Evolutionary conservation across 257 asterid genomes (phyloP).

Genomic region (Nicotiana obtusifolia): DNA sequence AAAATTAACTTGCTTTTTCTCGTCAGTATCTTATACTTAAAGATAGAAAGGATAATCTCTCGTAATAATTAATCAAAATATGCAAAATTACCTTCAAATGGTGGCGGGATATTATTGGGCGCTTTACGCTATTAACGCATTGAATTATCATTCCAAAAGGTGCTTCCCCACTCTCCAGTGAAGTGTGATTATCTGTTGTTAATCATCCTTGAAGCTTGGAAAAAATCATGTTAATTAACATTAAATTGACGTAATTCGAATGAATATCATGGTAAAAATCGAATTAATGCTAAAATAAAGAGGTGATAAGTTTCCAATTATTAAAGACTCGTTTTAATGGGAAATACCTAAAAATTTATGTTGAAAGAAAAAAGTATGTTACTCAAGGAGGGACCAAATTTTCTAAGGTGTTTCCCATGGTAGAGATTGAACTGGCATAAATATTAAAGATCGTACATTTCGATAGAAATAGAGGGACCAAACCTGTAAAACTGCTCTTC

Average conservation of each 20-base stretch:
- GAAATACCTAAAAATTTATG: neutral
- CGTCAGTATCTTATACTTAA: too few species aligned
- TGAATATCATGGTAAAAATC: neutral
- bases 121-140: neutral
- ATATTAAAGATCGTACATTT: neutral
- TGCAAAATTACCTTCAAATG: too few species aligned
- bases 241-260: neutral
- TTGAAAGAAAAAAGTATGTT: neutral
- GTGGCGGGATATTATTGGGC: too few species aligned
- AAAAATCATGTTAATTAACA: too few species aligned
- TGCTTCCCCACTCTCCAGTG: too few species aligned
- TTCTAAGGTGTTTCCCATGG: neutral
- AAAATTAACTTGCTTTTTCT: too few species aligned
- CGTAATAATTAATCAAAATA: too few species aligned
- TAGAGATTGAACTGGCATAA: neutral
- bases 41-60: too few species aligned
- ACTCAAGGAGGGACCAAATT: neutral
- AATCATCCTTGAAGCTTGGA: too few species aligned
- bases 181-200: too few species aligned
- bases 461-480: neutral
- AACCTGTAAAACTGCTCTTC: neutral
- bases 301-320: neutral
- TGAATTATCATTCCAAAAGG: neutral
- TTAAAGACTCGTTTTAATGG: neutral
- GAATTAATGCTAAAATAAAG: neutral